Base-by-base conservation (phyloP, 345 rosid species). In the Populus tremula region DNA sequence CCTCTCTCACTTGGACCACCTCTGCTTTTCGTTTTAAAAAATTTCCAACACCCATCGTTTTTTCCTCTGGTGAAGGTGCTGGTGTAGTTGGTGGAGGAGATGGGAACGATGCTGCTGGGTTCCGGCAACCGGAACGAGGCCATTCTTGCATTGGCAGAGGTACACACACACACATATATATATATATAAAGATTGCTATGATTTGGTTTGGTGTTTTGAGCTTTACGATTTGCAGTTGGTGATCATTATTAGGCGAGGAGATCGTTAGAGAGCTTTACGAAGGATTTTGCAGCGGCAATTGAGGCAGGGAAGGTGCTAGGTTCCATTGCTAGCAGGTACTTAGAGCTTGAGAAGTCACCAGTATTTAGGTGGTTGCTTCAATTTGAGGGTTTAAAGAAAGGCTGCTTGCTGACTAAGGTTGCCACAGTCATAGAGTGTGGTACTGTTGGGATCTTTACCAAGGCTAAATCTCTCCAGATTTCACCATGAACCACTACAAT, bases 381-480 rank as follows among this genome's bases (percentile, higher is more conserved):
- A 31, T 87, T 91, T 35, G 91, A 27, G 96, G 93, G 38, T 90
- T 89, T 67, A 90, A 84, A 85, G 96, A 91, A 67, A 82, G 93
- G 67, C 81, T 91, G 84, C 86, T 90, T 54, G 93, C 90, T 5
- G 96, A 75, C 91, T 27, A 91, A 91, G 80, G 91, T 91, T 73
- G 93, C 81, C 45, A 89, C 89, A 5, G 95, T 25, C 25, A 25
- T 25, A 91, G 78, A 91, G 78, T 89, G 93, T 76, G 93, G 95
- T 31, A 25, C 25, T 25, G 91, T 91, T 63, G 95, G 95, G 31
- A 82, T 91, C 78, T 91, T 91, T 85, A 89, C 91, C 41, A 91
- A 91, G 92, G 95, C 86, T 71, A 21, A 18, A 53, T 53, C 20
- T 53, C 9, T 20, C 23, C 20, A 21, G 20, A n/a, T 53, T 18